Base-by-base conservation (phyloP, 1,139 yeast species). In the Nakaseomyces delphensis region DNA sequence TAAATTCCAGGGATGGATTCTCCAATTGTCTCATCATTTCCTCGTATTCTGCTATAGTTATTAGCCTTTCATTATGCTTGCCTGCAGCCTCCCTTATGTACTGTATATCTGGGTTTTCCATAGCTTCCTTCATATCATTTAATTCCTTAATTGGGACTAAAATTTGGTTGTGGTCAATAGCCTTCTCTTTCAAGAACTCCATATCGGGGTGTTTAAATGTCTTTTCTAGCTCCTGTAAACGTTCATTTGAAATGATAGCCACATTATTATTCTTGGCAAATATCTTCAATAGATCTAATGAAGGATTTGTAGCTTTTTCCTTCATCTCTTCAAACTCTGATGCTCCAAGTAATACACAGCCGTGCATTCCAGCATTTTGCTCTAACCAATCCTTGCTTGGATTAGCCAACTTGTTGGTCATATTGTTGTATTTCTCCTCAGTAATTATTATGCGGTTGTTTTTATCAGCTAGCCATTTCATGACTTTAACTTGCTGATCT, bases 141-240 rank as follows among this genome's bases (percentile, higher is more conserved):
- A 20, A 60, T 7, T 64, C 67, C 20, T 45, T 46, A 7, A 42
- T 43, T n/a, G 51, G 43, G 3, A 73, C 32, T 3, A 73, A 46
- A 7, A 53, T 53, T 28, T 61, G 56, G 2, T 67, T 67, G 13
- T 57, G 43, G 15, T 47, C 51, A 1, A 47, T 39, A 0, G 75
- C 73, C 42, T 63, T 62, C 4, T 56, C 57, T 9, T 48, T 52
- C 16, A 74, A 51, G 42, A 65, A 66, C 7, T 67, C 45, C 9
- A 39, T 30, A 48, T 49, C 36, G 1, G 64, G 62, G 8, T 23
- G 29, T 19, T 25, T 27, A 15, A 13, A 36, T 18, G 24, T 36
- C 20, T 11, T 9, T 19, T 36, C 31, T 10, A 36, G 31, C 13
- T 24, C 21, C n/a, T 36, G 31, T 13, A 19, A 36, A 18, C 24